Percentiles rank a stretch among this genome's conserved stretches.
Conservation (phyloP, 768 basidiomycete genomes). For the Podaxis pistillaris region DNA sequence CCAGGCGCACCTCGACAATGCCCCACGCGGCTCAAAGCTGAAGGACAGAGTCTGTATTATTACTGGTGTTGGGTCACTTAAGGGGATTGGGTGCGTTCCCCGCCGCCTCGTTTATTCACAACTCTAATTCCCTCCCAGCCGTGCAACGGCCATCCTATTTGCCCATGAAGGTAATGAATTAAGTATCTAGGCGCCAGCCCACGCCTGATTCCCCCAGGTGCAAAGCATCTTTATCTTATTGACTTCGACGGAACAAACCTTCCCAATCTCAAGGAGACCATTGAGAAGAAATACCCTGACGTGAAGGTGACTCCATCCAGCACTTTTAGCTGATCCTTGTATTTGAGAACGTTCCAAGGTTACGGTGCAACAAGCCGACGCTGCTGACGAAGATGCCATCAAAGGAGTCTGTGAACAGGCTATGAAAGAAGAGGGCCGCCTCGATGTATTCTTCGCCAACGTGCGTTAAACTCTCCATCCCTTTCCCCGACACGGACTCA, state of each 20-base stretch:
- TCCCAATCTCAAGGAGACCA: slow-evolving; percentile 65
- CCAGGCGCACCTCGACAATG: slow-evolving; percentile 58
- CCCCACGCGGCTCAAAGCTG: slow-evolving; percentile 55
- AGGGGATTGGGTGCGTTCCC: slow-evolving; percentile 79
- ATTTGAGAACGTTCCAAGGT: slow-evolving; percentile 45
- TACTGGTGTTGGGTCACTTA: slow-evolving; percentile 83
- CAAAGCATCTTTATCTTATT: slow-evolving; percentile 72
- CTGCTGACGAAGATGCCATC: slow-evolving; percentile 74
- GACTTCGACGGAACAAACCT: slow-evolving; percentile 69
- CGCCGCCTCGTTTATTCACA: background rate
- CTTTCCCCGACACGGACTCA: slow-evolving; percentile 1
- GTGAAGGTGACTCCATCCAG: slow-evolving; percentile 56
- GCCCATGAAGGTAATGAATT: slow-evolving; percentile 68
- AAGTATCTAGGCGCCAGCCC: background rate
- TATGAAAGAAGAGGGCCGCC: slow-evolving; percentile 74
- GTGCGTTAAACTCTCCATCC: slow-evolving; percentile 39
- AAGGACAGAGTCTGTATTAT: slow-evolving; percentile 81
- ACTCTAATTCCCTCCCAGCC: slow-evolving; percentile 36
- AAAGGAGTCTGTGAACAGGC: slow-evolving; percentile 68
- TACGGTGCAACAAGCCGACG: slow-evolving; percentile 78
- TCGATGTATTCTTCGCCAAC: slow-evolving; percentile 96
- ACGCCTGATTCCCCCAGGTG: slow-evolving; percentile 44
- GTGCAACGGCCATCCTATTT: slow-evolving; percentile 68
- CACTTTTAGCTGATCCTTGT: background rate
- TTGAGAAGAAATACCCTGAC: slow-evolving; percentile 66